Evolutionary conservation across 331 rosid genomes (phyloP), one percentile per base, ranked within the genome.

Genomic region (Quercus lobata): DNA sequence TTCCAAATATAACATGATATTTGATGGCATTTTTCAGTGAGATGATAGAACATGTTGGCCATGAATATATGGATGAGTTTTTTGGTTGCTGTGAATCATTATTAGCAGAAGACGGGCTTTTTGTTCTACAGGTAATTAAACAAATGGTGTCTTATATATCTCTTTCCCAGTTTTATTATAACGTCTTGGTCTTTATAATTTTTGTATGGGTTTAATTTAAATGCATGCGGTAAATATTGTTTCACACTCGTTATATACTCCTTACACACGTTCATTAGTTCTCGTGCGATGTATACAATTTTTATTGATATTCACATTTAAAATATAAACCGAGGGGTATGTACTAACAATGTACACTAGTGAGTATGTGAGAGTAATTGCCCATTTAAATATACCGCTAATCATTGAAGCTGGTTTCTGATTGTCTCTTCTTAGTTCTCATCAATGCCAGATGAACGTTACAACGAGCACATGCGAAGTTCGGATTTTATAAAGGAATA

Each of bases 21-120:
- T 3, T 57, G 15, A 29, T 30, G 2, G 14, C 4, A n/a, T 79
- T 72, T 66, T 62, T 55, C 83, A 88, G 89, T 22, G 91, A 88
- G 85, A 88, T 88, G 91, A 75, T 88, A 3, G 89, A 88, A 55
- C 75, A 62, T 32, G 91, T 88, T 5, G 91, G 89, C 17, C 91
- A 86, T 60, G 89, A 88, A 66, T 88, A 69, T 61, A 85, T 88
- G 89, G 86, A 86, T 22, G 82, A 81, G n/a, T 86, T 88, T 58
- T 88, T 88, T 58, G 74, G 82, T 61, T 83, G 75, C 37, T 88
- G 89, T 68, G 91, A 88, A 77, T 81, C 84, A 15, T 84, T 74
- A 27, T 74, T 86, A 70, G 83, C 89, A 54, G 86, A 83, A 76
- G 78, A 86, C 35, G 91, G 89, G 8, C 81, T 85, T 76, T 54